These are phyloP conservation scores for Gremmenia infestans DNA, from an alignment of 2,329 filamentous ascomycete genomes.

Conservation along the genomic window DNA sequence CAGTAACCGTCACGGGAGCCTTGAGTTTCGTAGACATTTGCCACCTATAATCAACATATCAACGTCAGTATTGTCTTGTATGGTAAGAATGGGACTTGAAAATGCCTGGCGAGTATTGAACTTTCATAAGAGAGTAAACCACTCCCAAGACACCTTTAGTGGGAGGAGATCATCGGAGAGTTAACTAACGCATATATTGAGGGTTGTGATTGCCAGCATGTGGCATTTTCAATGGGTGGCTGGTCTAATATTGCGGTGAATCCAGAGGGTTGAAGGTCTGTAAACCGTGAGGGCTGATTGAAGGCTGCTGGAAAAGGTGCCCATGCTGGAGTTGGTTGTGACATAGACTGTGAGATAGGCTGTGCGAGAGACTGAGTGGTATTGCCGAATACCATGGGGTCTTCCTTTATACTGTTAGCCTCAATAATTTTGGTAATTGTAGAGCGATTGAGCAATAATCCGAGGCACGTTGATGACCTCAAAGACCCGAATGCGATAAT, in stretches of 20 bases:
- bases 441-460: no score
- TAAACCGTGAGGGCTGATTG: constrained; percentile 25
- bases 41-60: constrained; percentile 10
- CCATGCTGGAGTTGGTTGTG: constrained; percentile 22
- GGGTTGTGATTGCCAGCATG: constrained; percentile 29
- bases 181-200: constrained; percentile 19
- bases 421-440: neutral
- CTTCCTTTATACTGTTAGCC: constrained; percentile 7
- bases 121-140: no score
- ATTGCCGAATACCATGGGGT: constrained; percentile 18
- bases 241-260: constrained; percentile 24
- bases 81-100: no score
- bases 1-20: constrained; percentile 24
- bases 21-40: constrained; percentile 30
- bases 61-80: no score
- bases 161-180: no score
- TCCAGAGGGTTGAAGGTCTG: constrained; percentile 18
- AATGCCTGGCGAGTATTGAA: no score
- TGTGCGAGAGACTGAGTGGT: constrained; percentile 16
- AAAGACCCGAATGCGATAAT: neutral
- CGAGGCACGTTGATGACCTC: neutral
- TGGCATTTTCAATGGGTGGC: constrained; percentile 9
- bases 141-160: no score
- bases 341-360: constrained; percentile 14
- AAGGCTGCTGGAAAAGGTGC: constrained; percentile 26